These are phyloP conservation scores for Hypoxylon sp. DNA, from an alignment of 2,329 filamentous ascomycete genomes.

Conservation along the genomic window DNA sequence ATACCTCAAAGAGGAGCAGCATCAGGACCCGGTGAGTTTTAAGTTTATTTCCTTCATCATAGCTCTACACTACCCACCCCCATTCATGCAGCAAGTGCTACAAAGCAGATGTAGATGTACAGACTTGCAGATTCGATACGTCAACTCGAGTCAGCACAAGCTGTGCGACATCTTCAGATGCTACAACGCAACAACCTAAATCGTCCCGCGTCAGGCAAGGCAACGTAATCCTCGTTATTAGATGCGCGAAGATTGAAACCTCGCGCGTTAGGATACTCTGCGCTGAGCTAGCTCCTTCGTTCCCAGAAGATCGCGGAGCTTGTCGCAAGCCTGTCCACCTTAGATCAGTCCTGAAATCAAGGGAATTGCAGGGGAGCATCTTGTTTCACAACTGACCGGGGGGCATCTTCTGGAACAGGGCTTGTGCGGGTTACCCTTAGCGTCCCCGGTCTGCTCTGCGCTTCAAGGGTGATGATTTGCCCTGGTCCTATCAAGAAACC, in stretches of 20 bases:
- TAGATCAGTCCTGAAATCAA: conserved; percentile 55
- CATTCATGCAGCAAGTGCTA: conserved; percentile 30
- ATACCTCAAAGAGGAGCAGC: conserved; percentile 58
- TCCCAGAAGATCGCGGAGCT: conserved; percentile 58
- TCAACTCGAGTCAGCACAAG: conserved; percentile 29
- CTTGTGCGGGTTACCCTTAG: conserved; percentile 48
- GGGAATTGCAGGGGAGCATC: conserved; percentile 62
- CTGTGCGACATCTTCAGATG: conserved; percentile 22
- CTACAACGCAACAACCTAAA: conserved; percentile 16
- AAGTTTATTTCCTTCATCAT: conserved; percentile 39
- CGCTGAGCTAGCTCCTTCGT: conserved; percentile 50
- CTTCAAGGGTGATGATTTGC: conserved; percentile 41
- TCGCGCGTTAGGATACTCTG: conserved; percentile 20
- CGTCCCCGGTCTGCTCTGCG: conserved; percentile 35
- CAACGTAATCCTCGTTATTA: conserved; percentile 10
- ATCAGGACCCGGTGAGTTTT: conserved; percentile 58
- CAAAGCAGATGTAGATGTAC: conserved; percentile 31
- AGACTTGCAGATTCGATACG: conserved; percentile 23
- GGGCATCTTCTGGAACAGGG: conserved; percentile 54
- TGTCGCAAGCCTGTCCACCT: conserved; percentile 60
- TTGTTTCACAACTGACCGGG: conserved; percentile 66
- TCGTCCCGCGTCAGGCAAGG: conserved; percentile 13
- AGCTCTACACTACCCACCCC: conserved; percentile 1
- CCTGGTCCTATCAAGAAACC: conserved; percentile 36
- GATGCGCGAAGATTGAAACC: conserved; percentile 22